Conservation (phyloP, 495 filamentous ascomycete species). For the Chaetomium tenue region DNA sequence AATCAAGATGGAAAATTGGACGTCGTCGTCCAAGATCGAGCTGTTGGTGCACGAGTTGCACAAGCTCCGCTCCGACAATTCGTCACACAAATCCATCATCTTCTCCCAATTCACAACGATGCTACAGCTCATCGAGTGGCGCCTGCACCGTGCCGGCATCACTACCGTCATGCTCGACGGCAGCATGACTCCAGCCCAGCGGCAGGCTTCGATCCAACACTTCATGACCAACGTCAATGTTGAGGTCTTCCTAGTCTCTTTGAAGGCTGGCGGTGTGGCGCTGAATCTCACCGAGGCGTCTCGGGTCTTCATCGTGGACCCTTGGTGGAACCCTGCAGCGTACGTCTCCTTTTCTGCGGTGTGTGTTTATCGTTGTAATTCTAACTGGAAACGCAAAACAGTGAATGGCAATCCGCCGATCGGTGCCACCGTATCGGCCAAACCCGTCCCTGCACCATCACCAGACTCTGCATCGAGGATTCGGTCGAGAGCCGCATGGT, state of each 20-base stretch:
- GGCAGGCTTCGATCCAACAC: constrained; percentile 83
- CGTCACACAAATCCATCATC: constrained; percentile 92
- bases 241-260: constrained; percentile 89
- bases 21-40: constrained; percentile 96
- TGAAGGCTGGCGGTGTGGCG: constrained; percentile 94
- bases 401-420: constrained; percentile 94
- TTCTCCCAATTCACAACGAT: constrained; percentile 98
- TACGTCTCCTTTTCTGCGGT: constrained; percentile 20
- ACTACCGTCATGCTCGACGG: constrained; percentile 97
- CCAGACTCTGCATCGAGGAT: constrained; percentile 89
- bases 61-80: constrained; percentile 81
- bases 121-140: constrained; percentile 97
- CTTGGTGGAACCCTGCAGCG: constrained; percentile 97
- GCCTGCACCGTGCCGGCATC: constrained; percentile 88
- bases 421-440: constrained; percentile 97
- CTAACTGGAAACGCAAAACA: constrained; percentile 18
- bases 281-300: constrained; percentile 93
- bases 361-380: neutral
- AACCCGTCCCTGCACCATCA: constrained; percentile 88
- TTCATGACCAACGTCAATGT: constrained; percentile 94
- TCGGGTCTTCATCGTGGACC: constrained; percentile 91
- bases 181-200: constrained; percentile 88
- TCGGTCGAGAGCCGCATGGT: constrained; percentile 94
- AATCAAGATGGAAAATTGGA: constrained; percentile 97
- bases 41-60: constrained; percentile 90